These are phyloP conservation scores for Epichloe baconii DNA, from an alignment of 2,329 filamentous ascomycete species.

Conservation along the genomic window DNA sequence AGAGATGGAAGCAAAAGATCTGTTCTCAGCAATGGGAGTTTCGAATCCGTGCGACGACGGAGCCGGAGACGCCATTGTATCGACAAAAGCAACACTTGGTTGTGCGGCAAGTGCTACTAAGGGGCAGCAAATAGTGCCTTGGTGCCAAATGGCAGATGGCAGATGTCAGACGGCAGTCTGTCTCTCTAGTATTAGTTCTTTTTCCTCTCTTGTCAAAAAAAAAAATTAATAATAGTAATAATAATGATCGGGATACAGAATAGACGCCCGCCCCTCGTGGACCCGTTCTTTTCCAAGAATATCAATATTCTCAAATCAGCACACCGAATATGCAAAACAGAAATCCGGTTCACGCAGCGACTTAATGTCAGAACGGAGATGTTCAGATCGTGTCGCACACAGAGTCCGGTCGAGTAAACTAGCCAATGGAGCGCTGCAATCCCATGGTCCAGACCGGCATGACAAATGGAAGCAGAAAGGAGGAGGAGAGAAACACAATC, in stretches of 20 bases:
- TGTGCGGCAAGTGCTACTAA: background rate
- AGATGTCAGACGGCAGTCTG: too few relatives aligned
- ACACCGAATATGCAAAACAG: background rate
- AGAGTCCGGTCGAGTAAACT: too few relatives aligned
- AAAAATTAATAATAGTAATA: too few relatives aligned
- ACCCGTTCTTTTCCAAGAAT: too few relatives aligned
- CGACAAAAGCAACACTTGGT: background rate
- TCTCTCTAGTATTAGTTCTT: too few relatives aligned
- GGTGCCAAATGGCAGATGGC: background rate
- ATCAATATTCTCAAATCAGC: too few relatives aligned
- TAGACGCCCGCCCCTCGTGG: too few relatives aligned
- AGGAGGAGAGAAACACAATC: too few relatives aligned
- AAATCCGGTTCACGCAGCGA: background rate
- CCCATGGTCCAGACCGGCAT: background rate
- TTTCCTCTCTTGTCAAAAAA: too few relatives aligned
- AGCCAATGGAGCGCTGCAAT: background rate
- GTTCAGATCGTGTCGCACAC: background rate
- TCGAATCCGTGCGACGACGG: background rate
- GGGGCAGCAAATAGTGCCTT: too few relatives aligned
- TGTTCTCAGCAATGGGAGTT: slow-evolving; percentile 3
- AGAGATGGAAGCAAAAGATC: slow-evolving; percentile 4
- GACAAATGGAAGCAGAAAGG: too few relatives aligned
- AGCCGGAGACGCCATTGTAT: slow-evolving; percentile 3
- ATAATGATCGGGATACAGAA: too few relatives aligned
- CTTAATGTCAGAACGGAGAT: background rate